Evolutionary conservation across 495 filamentous ascomycete genomes (phyloP), one percentile per base, ranked within the genome.

Genomic region (Aspergillus biplanus): DNA sequence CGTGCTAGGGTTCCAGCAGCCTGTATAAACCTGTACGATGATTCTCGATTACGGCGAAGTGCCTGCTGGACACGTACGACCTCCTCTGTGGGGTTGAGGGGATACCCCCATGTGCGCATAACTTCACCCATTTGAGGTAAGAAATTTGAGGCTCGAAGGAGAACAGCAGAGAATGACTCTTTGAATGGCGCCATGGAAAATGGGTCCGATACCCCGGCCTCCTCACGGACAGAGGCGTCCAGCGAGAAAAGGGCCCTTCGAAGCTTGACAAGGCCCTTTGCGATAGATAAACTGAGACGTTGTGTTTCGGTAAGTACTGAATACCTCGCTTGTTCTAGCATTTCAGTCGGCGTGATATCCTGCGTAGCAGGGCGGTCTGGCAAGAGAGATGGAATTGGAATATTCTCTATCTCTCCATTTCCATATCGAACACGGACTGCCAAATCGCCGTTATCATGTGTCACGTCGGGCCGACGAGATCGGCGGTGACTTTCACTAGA

Each of bases 11-110:
- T 84, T 32, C 89, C 89, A 31, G 86, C 78, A n/a, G 87, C 88
- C 73, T 90, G 88, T 6, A 90, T 80, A 70, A 91, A 91, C 48
- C 86, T 75, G 67, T 86, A 83, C n/a, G 82, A 74, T 16, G 82
- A 76, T 44, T 86, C 80, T 31, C 89, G 85, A 56, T 86, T 79
- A 8, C 73, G 75, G 16, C 87, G 86, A 18, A 89, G 76, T 5
- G 81, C 80, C 65, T 84, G 80, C 65, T 90, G 85, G 6, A 86
- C 66, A 5, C 67, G 56, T 33, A 89, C 81, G 44, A 83, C 82
- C 37, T 85, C 78, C 3, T 71, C 66, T 6, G 74, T 65, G 16
- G 87, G 86, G 54, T 87, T 80, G 46, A 88, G 63, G 0, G 87
- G 86, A 67, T 89, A 89, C 11, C 79, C 71, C 87, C 87, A 89